Conservation (phyloP, 169 alveolate species). For the Plasmodium vinckei region DNA sequence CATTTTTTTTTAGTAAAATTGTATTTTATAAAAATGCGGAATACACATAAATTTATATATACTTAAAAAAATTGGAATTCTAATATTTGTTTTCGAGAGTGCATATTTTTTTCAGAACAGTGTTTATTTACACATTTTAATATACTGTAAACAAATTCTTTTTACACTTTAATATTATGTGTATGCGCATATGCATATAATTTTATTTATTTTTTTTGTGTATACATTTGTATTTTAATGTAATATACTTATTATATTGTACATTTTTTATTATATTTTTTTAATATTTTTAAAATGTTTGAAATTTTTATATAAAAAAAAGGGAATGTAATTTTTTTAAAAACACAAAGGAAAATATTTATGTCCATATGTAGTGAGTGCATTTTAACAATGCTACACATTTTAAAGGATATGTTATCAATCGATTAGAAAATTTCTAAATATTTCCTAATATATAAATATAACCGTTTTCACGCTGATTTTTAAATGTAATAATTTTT, state of each 20-base stretch:
- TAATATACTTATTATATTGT: too few species aligned
- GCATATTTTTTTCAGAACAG: background rate
- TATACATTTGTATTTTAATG: background rate
- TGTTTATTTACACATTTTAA: background rate
- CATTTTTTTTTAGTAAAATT: too few species aligned
- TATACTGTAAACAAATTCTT: background rate
- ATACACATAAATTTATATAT: too few species aligned
- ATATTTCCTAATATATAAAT: too few species aligned
- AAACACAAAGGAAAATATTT: too few species aligned
- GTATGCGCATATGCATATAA: background rate
- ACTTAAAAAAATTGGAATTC: background rate
- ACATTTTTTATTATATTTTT: background rate
- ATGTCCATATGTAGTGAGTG: too few species aligned
- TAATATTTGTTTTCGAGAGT: background rate
- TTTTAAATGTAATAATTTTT: too few species aligned
- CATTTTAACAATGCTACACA: too few species aligned
- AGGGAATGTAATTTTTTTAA: background rate
- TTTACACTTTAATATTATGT: background rate
- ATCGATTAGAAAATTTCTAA: too few species aligned
- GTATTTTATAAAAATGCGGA: too few species aligned
- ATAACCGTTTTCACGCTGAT: too few species aligned
- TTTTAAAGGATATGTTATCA: too few species aligned
- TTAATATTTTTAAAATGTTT: background rate
- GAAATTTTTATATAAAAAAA: background rate
- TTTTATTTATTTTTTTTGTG: background rate